A percentile compares a stretch with the other conserved stretches of the same genome.
These are phyloP conservation scores for Candida nanaspora DNA, from an alignment of 805 yeast genomes.

Conservation along the genomic window DNA sequence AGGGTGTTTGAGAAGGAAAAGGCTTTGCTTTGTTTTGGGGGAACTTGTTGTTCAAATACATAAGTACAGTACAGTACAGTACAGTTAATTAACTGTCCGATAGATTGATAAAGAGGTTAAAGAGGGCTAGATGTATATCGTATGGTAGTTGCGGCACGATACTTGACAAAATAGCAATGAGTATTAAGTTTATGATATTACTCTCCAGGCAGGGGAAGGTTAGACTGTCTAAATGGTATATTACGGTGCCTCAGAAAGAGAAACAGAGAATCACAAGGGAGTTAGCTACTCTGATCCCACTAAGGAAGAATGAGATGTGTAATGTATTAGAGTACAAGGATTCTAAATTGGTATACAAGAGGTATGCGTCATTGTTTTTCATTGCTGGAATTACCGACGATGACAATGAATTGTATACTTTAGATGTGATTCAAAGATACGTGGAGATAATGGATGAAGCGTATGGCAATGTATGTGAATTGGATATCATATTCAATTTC, in stretches of 20 bases:
- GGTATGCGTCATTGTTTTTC: slow-evolving; percentile 91
- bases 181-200: slow-evolving; percentile 70
- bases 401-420: slow-evolving; percentile 79
- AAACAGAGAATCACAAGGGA: slow-evolving; percentile 80
- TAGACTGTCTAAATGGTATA: slow-evolving; percentile 90
- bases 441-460: slow-evolving; percentile 96
- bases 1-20: too few species aligned
- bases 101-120: too few species aligned
- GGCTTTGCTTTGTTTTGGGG: too few species aligned
- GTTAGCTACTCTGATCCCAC: slow-evolving; percentile 74
- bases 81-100: too few species aligned
- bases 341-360: slow-evolving; percentile 77
- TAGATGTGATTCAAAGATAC: slow-evolving; percentile 85
- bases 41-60: too few species aligned
- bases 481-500: slow-evolving; percentile 94
- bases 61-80: too few species aligned
- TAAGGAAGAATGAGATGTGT: slow-evolving; percentile 91
- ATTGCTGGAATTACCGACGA: slow-evolving; percentile 76
- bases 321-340: slow-evolving; percentile 84
- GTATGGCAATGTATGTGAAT: slow-evolving; percentile 92
- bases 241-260: slow-evolving; percentile 75
- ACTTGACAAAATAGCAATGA: slow-evolving; percentile 35
- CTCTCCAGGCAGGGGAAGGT: slow-evolving; percentile 94
- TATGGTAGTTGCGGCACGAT: too few species aligned
- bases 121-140: too few species aligned